These are phyloP conservation scores for Monosporozyma servazzii DNA, from an alignment of 805 yeast genomes.

Conservation along the genomic window DNA sequence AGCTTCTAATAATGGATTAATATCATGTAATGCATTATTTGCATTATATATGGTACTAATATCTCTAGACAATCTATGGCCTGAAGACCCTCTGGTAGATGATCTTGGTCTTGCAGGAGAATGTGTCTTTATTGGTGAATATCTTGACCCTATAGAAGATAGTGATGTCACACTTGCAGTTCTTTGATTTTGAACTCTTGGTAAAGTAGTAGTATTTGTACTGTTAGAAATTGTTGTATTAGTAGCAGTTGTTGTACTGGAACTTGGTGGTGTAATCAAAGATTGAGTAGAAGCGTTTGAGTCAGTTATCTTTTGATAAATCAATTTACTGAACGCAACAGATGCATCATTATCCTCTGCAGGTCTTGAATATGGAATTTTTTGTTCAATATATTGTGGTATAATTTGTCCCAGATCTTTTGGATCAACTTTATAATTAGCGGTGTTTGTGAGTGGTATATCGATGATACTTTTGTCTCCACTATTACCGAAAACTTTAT, in stretches of 20 bases:
- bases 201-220: slow-evolving; percentile 3
- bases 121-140: slow-evolving; percentile 23
- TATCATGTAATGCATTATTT: slow-evolving; percentile 10
- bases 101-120: slow-evolving; percentile 28
- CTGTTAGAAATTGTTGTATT: slow-evolving; percentile 1
- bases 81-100: slow-evolving; percentile 20
- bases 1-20: neutral
- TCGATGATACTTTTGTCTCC: neutral
- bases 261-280: slow-evolving; percentile 1
- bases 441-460: neutral
- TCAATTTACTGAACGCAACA: slow-evolving; percentile 29
- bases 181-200: slow-evolving; percentile 10
- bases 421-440: neutral
- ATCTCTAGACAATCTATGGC: slow-evolving; percentile 23
- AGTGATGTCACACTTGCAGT: slow-evolving; percentile 18
- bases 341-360: slow-evolving; percentile 30
- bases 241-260: neutral
- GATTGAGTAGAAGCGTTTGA: slow-evolving; percentile 22
- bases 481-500: neutral
- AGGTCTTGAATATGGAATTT: neutral
- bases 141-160: slow-evolving; percentile 19
- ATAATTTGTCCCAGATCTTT: neutral
- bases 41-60: slow-evolving; percentile 15
- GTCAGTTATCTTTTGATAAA: slow-evolving; percentile 26
- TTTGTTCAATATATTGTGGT: neutral